These are phyloP conservation scores for Globisporangium middletonii DNA, from an alignment of 352 stramenopile genomes.

Conservation along the genomic window DNA sequence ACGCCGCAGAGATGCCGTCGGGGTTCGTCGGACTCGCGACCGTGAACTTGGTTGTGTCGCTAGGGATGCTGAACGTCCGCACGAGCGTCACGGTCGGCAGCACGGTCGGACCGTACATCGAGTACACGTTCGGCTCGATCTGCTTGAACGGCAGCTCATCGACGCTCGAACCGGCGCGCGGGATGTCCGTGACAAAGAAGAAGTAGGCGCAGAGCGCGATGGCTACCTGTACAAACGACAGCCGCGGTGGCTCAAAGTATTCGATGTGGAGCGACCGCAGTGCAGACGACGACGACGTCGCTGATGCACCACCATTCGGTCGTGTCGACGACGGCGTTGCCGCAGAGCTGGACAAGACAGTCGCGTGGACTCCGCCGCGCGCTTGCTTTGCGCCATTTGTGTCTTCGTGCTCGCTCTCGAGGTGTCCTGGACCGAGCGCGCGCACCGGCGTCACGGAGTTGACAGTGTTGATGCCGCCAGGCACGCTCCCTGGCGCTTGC, in stretches of 20 bases:
- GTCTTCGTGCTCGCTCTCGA: constrained; percentile 8
- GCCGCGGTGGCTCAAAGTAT: constrained; percentile 15
- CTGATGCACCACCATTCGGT: neutral
- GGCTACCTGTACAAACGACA: constrained; percentile 22
- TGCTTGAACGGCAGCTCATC: constrained; percentile 33
- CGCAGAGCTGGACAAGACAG: neutral
- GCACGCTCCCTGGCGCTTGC: neutral
- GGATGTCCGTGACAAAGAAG: constrained; percentile 37
- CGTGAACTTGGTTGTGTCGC: constrained; percentile 7
- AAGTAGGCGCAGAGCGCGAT: constrained; percentile 37
- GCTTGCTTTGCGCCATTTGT: neutral
- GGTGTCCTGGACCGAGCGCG: neutral
- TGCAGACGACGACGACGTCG: constrained; percentile 7
- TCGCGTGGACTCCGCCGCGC: neutral
- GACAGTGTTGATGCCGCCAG: neutral
- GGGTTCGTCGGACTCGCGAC: constrained; percentile 9
- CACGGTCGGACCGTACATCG: constrained; percentile 30
- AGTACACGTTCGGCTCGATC: constrained; percentile 49
- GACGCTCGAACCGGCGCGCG: constrained; percentile 28
- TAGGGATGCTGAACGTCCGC: constrained; percentile 7
- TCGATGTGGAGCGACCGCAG: constrained; percentile 14
- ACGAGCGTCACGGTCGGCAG: constrained; percentile 22
- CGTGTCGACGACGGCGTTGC: neutral
- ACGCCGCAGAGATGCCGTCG: constrained; percentile 13
- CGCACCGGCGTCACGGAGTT: constrained; percentile 8